Base-by-base conservation (phyloP, 495 filamentous ascomycete species). In the Parathielavia hyrcaniae region DNA sequence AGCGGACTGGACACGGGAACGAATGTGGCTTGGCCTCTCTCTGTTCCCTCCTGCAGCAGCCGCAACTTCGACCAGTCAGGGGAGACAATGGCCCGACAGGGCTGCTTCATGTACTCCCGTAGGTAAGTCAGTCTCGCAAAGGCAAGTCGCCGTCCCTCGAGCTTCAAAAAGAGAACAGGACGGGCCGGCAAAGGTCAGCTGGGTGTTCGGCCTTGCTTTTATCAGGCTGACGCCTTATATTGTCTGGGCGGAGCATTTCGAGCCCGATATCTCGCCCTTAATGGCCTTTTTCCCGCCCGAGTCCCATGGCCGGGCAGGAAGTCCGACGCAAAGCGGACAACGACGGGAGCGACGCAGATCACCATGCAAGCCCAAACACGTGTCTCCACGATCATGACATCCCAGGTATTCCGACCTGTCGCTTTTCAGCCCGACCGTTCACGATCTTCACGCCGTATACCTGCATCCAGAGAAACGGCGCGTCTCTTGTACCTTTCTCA, bases 21-120 rank as follows among this genome's bases (percentile, higher is more conserved):
- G 39, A 57, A n/a, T 39, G 43, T 40, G 53, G 53, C 53, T 49
- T 50, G 41, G 46, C 55, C 22, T 57, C 6, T 30, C 22, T 57
- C n/a, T n/a, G n/a, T n/a, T n/a, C n/a, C n/a, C n/a, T 16, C 34
- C 38, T 50, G 54, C 47, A 47, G 30, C 32, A 12, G 19, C 34
- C 41, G 43, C 6, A 23, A n/a, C 2, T 39, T n/a, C 26, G 9
- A 35, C 41, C 53, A 46, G 38, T 55, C 32, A 20, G 8, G 23
- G 19, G 32, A 23, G 34, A 34, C 5, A 19, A 36, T 13, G 38
- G 17, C 14, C 1, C 13, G 19, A 12, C 53, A 20, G 23, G 53
- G 43, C 34, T 47, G 34, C 17, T 35, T 20, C 26, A 22, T 23
- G 23, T 14, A 34, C 44, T 14, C 17, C 44, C 14, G 32, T 35